Percentiles rank a stretch among this genome's conserved stretches.
Evolutionary conservation across 805 yeast species (phyloP).

Genomic region (Candida piceae): DNA sequence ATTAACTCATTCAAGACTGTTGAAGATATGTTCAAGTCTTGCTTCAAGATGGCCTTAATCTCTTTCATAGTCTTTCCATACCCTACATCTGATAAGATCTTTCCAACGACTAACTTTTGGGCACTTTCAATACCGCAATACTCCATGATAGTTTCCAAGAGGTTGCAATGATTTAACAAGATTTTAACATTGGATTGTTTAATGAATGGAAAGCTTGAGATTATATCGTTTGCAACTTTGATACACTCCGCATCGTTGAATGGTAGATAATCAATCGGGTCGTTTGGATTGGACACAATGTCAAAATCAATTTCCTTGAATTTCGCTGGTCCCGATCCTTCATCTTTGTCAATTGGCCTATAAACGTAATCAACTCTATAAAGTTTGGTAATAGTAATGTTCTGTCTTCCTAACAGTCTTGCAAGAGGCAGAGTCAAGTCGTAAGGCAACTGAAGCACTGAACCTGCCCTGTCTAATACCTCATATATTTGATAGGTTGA

Average conservation of each 20-base stretch:
- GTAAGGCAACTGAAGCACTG: constrained; percentile 82
- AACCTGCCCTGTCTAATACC: constrained; percentile 79
- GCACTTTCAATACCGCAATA: constrained; percentile 77
- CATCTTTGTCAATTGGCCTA: constrained; percentile 52
- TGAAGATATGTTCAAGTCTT: constrained; percentile 70
- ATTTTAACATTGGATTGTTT: constrained; percentile 50
- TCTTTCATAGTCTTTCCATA: constrained; percentile 61
- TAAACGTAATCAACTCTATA: constrained; percentile 79
- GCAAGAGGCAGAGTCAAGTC: constrained; percentile 91
- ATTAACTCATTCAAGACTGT: constrained; percentile 80
- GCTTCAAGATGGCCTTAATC: constrained; percentile 41
- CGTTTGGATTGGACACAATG: constrained; percentile 44
- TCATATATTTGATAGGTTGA: constrained; percentile 67
- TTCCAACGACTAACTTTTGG: constrained; percentile 62
- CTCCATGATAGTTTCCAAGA: constrained; percentile 71
- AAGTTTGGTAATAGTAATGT: constrained; percentile 49
- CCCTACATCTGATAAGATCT: constrained; percentile 72
- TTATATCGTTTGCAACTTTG: constrained; percentile 72
- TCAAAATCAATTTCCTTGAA: constrained; percentile 87
- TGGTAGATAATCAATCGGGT: constrained; percentile 31
- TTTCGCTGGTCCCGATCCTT: constrained; percentile 68
- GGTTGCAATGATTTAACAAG: constrained; percentile 74
- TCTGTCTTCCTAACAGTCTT: constrained; percentile 65
- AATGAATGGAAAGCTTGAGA: constrained; percentile 63
- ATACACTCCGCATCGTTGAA: constrained; percentile 85